Evolutionary conservation across 805 yeast species (phyloP).

Genomic region (Metschnikowia drakensbergensis): DNA sequence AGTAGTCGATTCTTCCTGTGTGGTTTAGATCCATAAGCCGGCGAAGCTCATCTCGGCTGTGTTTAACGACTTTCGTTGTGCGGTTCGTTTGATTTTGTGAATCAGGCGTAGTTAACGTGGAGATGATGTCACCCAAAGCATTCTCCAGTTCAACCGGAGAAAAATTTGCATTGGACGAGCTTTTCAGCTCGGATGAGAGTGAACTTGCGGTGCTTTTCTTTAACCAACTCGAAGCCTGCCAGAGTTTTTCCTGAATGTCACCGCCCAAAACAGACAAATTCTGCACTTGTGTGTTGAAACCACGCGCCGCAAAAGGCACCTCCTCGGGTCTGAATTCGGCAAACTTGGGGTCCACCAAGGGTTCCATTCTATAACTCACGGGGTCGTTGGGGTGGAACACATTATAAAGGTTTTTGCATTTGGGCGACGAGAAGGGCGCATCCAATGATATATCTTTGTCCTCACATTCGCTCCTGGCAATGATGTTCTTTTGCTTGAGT

Average conservation of each 20-base stretch:
- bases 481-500: constrained; percentile 60
- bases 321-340: constrained; percentile 50
- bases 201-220: constrained; percentile 8
- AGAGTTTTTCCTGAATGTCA: constrained; percentile 32
- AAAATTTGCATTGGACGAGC: constrained; percentile 14
- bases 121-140: constrained; percentile 40
- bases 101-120: constrained; percentile 21
- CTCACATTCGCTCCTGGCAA: constrained; percentile 31
- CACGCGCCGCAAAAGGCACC: constrained; percentile 52
- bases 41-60: constrained; percentile 27
- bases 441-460: constrained; percentile 11
- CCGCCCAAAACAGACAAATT: constrained; percentile 39
- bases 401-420: constrained; percentile 68
- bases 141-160: constrained; percentile 24
- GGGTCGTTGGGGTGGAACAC: constrained; percentile 91
- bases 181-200: neutral
- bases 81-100: constrained; percentile 18
- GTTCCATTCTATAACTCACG: constrained; percentile 85
- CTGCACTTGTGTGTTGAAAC: constrained; percentile 49
- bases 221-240: constrained; percentile 38
- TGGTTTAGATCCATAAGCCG: constrained; percentile 51
- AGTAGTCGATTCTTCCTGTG: constrained; percentile 78
- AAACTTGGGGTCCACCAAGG: constrained; percentile 55
- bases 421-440: constrained; percentile 42
- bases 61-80: constrained; percentile 23